These are phyloP conservation scores for Phyllosticta citrichinensis DNA, from an alignment of 2,329 filamentous ascomycete genomes.

Conservation along the genomic window DNA sequence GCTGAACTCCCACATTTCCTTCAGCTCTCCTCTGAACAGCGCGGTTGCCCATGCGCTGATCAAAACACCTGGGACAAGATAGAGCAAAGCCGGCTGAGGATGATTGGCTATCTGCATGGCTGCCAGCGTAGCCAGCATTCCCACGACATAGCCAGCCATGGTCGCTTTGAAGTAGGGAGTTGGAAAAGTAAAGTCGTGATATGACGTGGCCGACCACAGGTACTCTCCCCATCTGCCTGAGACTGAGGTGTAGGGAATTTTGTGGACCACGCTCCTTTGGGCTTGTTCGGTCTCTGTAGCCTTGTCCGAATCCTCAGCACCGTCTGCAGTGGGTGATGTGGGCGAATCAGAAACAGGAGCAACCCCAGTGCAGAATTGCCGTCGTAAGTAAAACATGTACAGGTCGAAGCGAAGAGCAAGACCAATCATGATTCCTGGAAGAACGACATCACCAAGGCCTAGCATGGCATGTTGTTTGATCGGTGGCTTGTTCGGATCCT, in stretches of 20 bases:
- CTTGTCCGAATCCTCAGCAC: not conserved
- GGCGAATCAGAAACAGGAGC: slow-evolving; percentile 7
- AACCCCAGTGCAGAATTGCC: slow-evolving; percentile 37
- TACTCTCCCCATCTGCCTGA: slow-evolving; percentile 73
- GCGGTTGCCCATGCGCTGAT: slow-evolving; percentile 67
- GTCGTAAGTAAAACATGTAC: slow-evolving; percentile 67
- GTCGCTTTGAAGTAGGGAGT: slow-evolving; percentile 81
- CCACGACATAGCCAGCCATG: slow-evolving; percentile 64
- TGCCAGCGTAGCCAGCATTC: slow-evolving; percentile 65
- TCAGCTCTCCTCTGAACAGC: slow-evolving; percentile 57
- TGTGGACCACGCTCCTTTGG: slow-evolving; percentile 16
- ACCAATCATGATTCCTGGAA: slow-evolving; percentile 84
- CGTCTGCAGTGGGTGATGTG: slow-evolving; percentile 2
- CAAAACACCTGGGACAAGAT: slow-evolving; percentile 81
- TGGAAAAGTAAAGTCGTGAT: slow-evolving; percentile 44
- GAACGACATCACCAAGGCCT: slow-evolving; percentile 84
- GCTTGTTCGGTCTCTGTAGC: slow-evolving; percentile 4
- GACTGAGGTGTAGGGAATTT: slow-evolving; percentile 36
- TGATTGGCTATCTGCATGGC: slow-evolving; percentile 71
- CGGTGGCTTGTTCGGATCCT: slow-evolving; percentile 31
- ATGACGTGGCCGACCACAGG: slow-evolving; percentile 51
- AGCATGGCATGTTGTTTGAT: slow-evolving; percentile 55
- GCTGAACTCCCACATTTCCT: slow-evolving; percentile 70
- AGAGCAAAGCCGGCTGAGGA: slow-evolving; percentile 82
- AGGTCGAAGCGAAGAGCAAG: slow-evolving; percentile 87